Conservation (phyloP, 192 early-diverging fungal genomes). For the Rhizoclosmatium sp. region DNA sequence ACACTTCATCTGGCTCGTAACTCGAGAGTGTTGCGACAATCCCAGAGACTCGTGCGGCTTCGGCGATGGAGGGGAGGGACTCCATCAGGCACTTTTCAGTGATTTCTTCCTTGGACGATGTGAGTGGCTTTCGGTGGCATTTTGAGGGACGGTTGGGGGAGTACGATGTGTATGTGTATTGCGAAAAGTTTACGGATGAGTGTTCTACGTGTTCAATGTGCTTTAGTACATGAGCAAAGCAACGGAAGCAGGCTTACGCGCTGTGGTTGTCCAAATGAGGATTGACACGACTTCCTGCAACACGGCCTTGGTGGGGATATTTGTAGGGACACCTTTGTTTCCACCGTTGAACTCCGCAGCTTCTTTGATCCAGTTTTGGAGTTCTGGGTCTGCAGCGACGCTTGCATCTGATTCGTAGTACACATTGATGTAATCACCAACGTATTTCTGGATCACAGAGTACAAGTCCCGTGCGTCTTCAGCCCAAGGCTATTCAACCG, state of each 20-base stretch:
- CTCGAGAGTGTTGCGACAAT: not conserved
- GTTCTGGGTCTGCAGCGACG: conserved; percentile 15
- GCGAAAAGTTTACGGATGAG: conserved; percentile 14
- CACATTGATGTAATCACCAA: not conserved
- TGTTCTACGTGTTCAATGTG: not conserved
- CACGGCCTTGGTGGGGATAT: not conserved
- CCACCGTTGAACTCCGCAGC: not conserved
- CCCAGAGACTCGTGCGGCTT: not conserved
- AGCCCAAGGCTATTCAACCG: conserved; percentile 9
- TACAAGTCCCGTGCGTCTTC: conserved; percentile 25
- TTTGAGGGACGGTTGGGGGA: conserved; percentile 12
- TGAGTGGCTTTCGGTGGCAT: not conserved
- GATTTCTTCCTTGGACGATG: not conserved
- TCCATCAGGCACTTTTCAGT: not conserved
- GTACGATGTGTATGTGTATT: conserved; percentile 10
- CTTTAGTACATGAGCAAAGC: not conserved
- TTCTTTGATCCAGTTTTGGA: conserved; percentile 28
- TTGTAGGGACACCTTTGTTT: not conserved
- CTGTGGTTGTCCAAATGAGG: conserved; percentile 26
- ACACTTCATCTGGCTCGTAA: conserved; percentile 4
- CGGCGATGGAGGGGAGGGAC: conserved; percentile 5
- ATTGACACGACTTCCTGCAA: conserved; percentile 7
- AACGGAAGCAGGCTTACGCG: not conserved
- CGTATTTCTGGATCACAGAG: conserved; percentile 9
- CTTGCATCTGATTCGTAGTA: conserved; percentile 21